These are phyloP conservation scores for Galerina marginata DNA, from an alignment of 768 basidiomycete species.

Conservation along the genomic window DNA sequence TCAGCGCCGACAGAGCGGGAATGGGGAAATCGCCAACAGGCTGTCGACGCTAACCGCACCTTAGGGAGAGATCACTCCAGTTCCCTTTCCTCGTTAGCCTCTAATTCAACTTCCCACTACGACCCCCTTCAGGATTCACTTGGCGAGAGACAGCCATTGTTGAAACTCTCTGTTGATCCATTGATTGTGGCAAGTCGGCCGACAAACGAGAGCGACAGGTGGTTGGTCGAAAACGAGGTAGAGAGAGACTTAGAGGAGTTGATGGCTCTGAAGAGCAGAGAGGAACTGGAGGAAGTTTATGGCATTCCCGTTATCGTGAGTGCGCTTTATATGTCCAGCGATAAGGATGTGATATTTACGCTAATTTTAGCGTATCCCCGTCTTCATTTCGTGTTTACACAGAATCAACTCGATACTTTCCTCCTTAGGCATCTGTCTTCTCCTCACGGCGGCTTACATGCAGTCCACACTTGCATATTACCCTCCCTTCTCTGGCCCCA, in stretches of 20 bases:
- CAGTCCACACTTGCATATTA: slow-evolving; percentile 51
- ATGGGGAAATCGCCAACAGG: not conserved
- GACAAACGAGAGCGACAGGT: slow-evolving; percentile 24
- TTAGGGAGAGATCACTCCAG: slow-evolving; percentile 12
- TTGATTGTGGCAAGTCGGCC: slow-evolving; percentile 14
- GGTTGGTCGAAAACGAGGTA: slow-evolving; percentile 43
- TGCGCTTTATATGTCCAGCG: slow-evolving; percentile 23
- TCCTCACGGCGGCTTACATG: slow-evolving; percentile 67
- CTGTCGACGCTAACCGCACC: not conserved
- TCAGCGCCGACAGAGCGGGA: slow-evolving; percentile 20
- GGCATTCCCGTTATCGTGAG: slow-evolving; percentile 80
- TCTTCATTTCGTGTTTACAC: slow-evolving; percentile 79
- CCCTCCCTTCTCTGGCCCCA: slow-evolving; percentile 16
- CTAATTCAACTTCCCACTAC: not conserved
- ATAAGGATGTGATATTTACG: slow-evolving; percentile 2
- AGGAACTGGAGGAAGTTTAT: slow-evolving; percentile 81
- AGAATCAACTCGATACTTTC: slow-evolving; percentile 76
- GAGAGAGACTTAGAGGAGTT: slow-evolving; percentile 73
- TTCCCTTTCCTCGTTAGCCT: slow-evolving; percentile 13
- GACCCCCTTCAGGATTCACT: not conserved
- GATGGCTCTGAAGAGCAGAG: slow-evolving; percentile 63
- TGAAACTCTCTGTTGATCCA: slow-evolving; percentile 11
- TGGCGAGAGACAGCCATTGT: slow-evolving; percentile 44
- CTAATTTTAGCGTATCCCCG: slow-evolving; percentile 66
- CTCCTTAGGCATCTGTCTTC: slow-evolving; percentile 68